These are phyloP conservation scores for Bretschneidera sinensis DNA, from an alignment of 345 rosid genomes.

Conservation along the genomic window DNA sequence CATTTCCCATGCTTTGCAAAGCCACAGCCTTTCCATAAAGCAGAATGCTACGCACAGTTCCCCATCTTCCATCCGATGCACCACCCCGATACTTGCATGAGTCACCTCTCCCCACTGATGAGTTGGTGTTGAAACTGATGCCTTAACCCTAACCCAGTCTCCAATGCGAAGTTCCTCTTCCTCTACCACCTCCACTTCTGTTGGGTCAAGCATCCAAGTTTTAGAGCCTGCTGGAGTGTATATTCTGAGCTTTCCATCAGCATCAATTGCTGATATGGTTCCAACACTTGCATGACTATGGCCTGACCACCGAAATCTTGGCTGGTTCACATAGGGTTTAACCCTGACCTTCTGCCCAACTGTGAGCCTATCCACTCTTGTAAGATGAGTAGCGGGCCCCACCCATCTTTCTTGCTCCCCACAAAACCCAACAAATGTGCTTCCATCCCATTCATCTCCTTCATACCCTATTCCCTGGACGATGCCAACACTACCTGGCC, in stretches of 20 bases:
- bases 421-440: slow-evolving; percentile 68
- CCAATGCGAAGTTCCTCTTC: slow-evolving; percentile 81
- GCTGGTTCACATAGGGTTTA: slow-evolving; percentile 75
- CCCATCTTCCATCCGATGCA: slow-evolving; percentile 75
- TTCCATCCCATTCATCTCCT: slow-evolving; percentile 83
- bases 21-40: slow-evolving; percentile 90
- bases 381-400: slow-evolving; percentile 66
- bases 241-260: slow-evolving; percentile 90
- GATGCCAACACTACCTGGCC: slow-evolving; percentile 76
- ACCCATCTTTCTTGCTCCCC: slow-evolving; percentile 95
- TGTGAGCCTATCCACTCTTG: slow-evolving; percentile 50
- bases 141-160: slow-evolving; percentile 81
- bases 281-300: slow-evolving; percentile 80
- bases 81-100: slow-evolving; percentile 86
- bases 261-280: slow-evolving; percentile 82
- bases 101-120: slow-evolving; percentile 97
- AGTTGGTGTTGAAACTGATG: slow-evolving; percentile 60
- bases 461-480: slow-evolving; percentile 85
- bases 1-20: slow-evolving; percentile 85
- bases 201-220: slow-evolving; percentile 96
- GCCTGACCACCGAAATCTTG: slow-evolving; percentile 95
- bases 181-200: slow-evolving; percentile 77
- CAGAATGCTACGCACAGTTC: slow-evolving; percentile 83
- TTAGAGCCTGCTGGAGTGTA: slow-evolving; percentile 85
- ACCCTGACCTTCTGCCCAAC: slow-evolving; percentile 80